Conservation (phyloP, 768 basidiomycete genomes). For the Pleurotus djamor region DNA sequence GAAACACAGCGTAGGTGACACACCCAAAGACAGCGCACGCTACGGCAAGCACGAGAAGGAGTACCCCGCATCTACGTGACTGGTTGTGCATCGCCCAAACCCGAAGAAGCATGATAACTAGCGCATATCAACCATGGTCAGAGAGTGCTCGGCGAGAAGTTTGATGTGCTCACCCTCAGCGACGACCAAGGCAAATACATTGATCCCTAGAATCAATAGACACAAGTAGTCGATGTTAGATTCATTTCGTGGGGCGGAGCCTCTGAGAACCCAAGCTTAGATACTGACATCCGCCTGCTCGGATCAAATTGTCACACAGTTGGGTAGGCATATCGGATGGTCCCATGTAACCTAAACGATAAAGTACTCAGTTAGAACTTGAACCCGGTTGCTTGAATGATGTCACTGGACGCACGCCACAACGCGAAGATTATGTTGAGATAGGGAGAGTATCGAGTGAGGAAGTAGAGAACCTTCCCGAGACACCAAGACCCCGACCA, state of each 20-base stretch:
- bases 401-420: slow-evolving; percentile 12
- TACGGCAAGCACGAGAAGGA: not conserved
- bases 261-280: not conserved
- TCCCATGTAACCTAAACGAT: not conserved
- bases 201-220: not conserved
- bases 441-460: slow-evolving; percentile 22
- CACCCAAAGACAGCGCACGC: not conserved
- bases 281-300: not conserved
- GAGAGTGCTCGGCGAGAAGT: not conserved
- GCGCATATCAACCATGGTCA: too few relatives aligned
- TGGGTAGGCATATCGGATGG: not conserved
- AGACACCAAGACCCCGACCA: slow-evolving; percentile 19
- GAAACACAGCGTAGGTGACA: not conserved
- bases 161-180: not conserved
- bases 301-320: not conserved
- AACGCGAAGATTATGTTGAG: slow-evolving; percentile 15
- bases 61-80: not conserved
- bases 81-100: slow-evolving; percentile 2
- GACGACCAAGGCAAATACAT: not conserved
- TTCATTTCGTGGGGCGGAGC: too few relatives aligned
- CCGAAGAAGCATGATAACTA: slow-evolving; percentile 4
- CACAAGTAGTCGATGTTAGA: not conserved
- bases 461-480: slow-evolving; percentile 20
- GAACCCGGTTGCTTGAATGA: not conserved
- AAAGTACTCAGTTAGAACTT: not conserved